A percentile compares a stretch with the other conserved stretches of the same genome.
phyloP scores from a whole-genome alignment of 352 stramenopile species.

The Pythium dissimile region DNA sequence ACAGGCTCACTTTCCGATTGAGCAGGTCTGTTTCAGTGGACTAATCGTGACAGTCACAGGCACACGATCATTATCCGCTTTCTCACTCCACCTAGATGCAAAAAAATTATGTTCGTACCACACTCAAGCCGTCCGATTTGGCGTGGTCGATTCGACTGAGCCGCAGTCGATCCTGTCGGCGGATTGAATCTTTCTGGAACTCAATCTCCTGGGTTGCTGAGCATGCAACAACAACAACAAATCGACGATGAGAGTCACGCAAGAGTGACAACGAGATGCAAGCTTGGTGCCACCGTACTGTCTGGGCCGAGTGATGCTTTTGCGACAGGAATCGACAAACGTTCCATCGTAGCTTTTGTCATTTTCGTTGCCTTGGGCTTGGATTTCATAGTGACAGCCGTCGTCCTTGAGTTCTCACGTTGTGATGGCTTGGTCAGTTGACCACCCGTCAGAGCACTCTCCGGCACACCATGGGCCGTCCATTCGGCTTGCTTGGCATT shows the following conservation, averaged over 20 bases:
- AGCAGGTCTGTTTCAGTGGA: conserved; percentile 53
- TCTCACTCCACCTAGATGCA: not conserved
- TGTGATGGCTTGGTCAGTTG: not conserved
- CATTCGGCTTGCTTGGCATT: conserved; percentile 51
- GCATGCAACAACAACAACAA: not conserved
- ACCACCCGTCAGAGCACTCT: not conserved
- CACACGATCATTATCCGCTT: not conserved
- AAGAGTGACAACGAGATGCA: not conserved
- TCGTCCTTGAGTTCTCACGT: not conserved
- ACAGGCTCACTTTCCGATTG: conserved; percentile 43
- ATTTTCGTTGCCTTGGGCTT: conserved; percentile 27
- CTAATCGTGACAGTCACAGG: conserved; percentile 9
- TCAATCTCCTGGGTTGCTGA: conserved; percentile 32
- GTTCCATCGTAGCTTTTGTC: conserved; percentile 38
- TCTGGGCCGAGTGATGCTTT: not conserved
- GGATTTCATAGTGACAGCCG: conserved; percentile 4
- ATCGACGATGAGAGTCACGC: no score
- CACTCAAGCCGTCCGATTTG: conserved; percentile 26
- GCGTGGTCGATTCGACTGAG: conserved; percentile 25
- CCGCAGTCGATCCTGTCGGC: conserved; percentile 37
- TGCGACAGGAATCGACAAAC: conserved; percentile 24
- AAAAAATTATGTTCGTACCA: conserved; percentile 21
- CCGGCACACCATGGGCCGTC: conserved; percentile 32
- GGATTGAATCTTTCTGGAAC: conserved; percentile 51
- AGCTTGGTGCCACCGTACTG: not conserved